Conservation (phyloP, 2,329 filamentous ascomycete genomes). For the Cercospora canescens region DNA sequence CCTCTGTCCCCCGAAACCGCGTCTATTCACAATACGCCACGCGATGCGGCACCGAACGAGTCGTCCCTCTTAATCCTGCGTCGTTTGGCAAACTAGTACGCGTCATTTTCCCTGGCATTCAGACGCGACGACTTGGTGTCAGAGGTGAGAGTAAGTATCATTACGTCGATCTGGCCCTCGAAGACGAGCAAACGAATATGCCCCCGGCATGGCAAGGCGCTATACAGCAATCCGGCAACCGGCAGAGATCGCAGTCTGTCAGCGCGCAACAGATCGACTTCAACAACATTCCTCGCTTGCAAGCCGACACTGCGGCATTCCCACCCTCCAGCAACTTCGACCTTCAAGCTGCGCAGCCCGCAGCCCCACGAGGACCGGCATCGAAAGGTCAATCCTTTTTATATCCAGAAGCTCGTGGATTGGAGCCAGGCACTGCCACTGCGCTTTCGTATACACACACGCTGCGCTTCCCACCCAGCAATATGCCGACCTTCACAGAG, state of each 20-base stretch:
- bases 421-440: constrained; percentile 42
- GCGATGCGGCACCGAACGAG: constrained; percentile 86
- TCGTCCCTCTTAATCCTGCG: constrained; percentile 92
- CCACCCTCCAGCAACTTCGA: constrained; percentile 37
- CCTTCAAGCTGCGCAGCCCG: constrained; percentile 28
- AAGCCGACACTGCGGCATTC: constrained; percentile 51
- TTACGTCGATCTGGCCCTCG: constrained; percentile 63
- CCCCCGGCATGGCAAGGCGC: constrained; percentile 25
- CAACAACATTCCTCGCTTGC: constrained; percentile 46
- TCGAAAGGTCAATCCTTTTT: constrained; percentile 49
- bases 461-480: constrained; percentile 62
- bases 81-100: constrained; percentile 97
- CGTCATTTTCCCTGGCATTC: constrained; percentile 92
- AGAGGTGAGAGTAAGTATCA: constrained; percentile 98
- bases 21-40: constrained; percentile 96
- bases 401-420: constrained; percentile 46
- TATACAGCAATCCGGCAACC: constrained; percentile 22
- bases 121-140: constrained; percentile 87
- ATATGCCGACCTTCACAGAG: constrained; percentile 59
- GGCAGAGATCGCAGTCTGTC: constrained; percentile 34
- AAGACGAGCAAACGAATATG: constrained; percentile 42
- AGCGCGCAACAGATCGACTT: constrained; percentile 36
- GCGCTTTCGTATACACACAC: constrained; percentile 59
- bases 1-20: constrained; percentile 85
- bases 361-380: constrained; percentile 38